Evolutionary conservation across 768 basidiomycete genomes (phyloP), one percentile per base, ranked within the genome.

Genomic region (Boletus rex-veris): DNA sequence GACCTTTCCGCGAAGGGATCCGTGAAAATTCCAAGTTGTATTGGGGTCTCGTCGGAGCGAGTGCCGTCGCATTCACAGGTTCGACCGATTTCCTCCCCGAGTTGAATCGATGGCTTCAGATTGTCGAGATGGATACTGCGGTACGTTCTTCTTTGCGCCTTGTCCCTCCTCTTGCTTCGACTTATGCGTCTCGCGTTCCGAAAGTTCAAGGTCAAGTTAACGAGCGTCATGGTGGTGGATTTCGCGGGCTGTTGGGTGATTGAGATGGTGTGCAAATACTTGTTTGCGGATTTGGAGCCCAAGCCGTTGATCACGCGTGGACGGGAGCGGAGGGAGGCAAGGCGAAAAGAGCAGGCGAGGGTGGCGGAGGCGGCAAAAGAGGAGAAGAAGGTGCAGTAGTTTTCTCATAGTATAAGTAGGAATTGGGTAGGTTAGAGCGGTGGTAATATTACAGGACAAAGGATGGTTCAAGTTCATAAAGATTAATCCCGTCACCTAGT

Each of bases 1-100:
- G 97, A 35, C 97, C 97, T 0, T 99, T 98, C 86, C 86, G 97
- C 33, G 97, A 99, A 73, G 93, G 93, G 36, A 98, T 99, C 66
- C 82, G 91, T 3, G 97, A 99, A 73, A 99, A 99, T 71, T 75
- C 86, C 4, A 89, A 93, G n/a, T 68, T 99, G 18, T 98, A 82
- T 71, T 98, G 86, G 77, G 97, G 97, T 24, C 82, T 98, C 11
- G 76, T 97, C 38, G 92, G 89, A 10, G 96, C 93, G 28, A 84
- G 84, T 50, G 81, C 84, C 3, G 95, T 99, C 6, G 97, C 97
- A 10, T 92, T 98, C 73, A 89, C 82, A 10, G 97, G 97, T 30
- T 84, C 96, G 6, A 93, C 91, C 1, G 93, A 99, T 68, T 88
- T 99, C 61, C 76, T 97, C 67, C 97, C 97, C 2, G 97, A 99